These are phyloP conservation scores for Phytophthora tentaculata DNA, from an alignment of 352 stramenopile species.

Conservation along the genomic window DNA sequence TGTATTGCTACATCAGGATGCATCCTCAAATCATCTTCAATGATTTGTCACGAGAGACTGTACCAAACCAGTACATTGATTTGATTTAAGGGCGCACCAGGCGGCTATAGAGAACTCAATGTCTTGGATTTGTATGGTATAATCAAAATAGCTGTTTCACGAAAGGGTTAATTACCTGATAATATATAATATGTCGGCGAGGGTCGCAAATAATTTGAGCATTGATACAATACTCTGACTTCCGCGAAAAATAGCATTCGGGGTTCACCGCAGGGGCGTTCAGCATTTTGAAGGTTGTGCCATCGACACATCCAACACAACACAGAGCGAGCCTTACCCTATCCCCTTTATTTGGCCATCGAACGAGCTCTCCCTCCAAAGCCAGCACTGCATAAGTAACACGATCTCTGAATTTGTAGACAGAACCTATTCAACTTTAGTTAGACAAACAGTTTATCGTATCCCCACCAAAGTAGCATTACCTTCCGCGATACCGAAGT, in stretches of 20 bases:
- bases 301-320: constrained; percentile 3
- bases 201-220: constrained; percentile 6
- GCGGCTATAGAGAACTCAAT: no score
- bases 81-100: no score
- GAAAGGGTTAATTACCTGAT: constrained; percentile 5
- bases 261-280: not conserved
- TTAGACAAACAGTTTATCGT: no score
- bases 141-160: no score
- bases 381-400: not conserved
- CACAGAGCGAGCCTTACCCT: not conserved
- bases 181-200: constrained; percentile 6
- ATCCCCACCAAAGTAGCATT: no score
- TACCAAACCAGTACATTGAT: no score
- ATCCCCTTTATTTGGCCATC: constrained; percentile 2
- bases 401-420: constrained; percentile 10
- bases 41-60: no score
- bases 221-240: constrained; percentile 1
- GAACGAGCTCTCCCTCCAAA: not conserved
- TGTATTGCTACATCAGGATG: no score
- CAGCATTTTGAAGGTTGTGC: not conserved
- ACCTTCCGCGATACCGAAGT: no score
- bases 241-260: constrained; percentile 10
- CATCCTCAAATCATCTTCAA: no score
- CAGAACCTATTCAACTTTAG: not conserved
- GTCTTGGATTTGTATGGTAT: no score